Conservation (phyloP, 164 flowering plant genomes). For the Aristolochia fimbriata region DNA sequence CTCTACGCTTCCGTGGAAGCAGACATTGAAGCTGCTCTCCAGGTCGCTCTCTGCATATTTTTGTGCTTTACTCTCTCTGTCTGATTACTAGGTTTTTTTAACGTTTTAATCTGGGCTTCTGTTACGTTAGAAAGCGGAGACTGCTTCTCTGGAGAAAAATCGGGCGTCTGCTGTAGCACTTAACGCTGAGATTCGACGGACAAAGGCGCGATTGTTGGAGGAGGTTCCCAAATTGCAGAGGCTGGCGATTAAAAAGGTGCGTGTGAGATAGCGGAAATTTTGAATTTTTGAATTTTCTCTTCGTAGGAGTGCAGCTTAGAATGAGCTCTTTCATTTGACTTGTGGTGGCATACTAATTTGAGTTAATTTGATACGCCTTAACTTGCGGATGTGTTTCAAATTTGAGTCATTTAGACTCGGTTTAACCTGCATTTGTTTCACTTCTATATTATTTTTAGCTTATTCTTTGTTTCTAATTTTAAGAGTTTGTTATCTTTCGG, state of each 20-base stretch:
- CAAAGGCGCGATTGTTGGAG: constrained; percentile 74
- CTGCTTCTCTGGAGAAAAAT: constrained; percentile 54
- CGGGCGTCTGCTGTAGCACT: constrained; percentile 79
- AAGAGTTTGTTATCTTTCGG: no score
- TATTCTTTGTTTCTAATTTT: no score
- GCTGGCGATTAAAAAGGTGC: constrained; percentile 69
- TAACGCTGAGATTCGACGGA: constrained; percentile 92
- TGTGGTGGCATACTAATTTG: no score
- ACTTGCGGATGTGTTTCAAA: no score
- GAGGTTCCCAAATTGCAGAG: constrained; percentile 86
- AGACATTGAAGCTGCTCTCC: constrained; percentile 63
- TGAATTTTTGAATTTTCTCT: no score
- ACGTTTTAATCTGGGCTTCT: not conserved
- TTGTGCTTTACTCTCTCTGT: not conserved
- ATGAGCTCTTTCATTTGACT: no score
- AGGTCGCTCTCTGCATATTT: constrained; percentile 17
- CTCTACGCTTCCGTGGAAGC: constrained; percentile 61
- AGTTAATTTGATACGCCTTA: no score
- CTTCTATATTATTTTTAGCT: no score
- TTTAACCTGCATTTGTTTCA: no score
- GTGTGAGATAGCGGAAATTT: no score
- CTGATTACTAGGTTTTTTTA: not conserved
- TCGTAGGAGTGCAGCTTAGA: no score
- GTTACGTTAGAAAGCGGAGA: constrained; percentile 55
- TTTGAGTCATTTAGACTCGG: no score